A percentile compares a stretch with the other conserved stretches of the same genome.
Conservation (phyloP, 1,284 basidiomycete genomes). For the Ustanciosporium gigantosporum region DNA sequence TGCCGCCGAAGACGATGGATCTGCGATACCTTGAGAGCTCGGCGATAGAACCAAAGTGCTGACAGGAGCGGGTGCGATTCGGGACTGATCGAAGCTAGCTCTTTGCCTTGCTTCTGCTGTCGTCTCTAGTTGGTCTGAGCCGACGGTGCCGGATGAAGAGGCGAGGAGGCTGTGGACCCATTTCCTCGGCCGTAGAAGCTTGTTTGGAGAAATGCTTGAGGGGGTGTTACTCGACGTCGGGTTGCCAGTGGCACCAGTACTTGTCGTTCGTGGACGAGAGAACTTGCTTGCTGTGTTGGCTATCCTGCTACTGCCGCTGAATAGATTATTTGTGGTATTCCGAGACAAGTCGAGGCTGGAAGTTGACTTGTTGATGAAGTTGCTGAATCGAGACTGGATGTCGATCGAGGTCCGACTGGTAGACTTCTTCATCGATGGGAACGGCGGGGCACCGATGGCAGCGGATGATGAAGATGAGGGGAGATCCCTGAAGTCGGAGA, state of each 20-base stretch:
- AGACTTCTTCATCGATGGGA: conserved; percentile 17
- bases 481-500: conserved; percentile 5
- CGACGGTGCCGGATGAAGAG: conserved; percentile 9
- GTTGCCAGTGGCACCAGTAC: too few relatives aligned
- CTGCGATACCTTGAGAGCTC: too few relatives aligned
- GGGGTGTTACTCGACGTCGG: conserved; percentile 10
- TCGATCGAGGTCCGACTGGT: conserved; percentile 32
- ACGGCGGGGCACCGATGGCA: too few relatives aligned
- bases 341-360: conserved; percentile 27
- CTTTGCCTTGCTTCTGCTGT: conserved; percentile 18
- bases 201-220: conserved; percentile 8
- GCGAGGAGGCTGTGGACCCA: conserved; percentile 34
- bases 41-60: conserved; percentile 24
- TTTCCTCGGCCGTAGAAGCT: conserved; percentile 25
- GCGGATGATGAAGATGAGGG: conserved; percentile 8
- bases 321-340: conserved; percentile 2
- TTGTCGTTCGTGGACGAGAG: too few relatives aligned
- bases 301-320: conserved; percentile 8
- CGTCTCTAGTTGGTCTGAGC: conserved; percentile 24
- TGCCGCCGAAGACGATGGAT: not conserved
- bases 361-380: conserved; percentile 24
- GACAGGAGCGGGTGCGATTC: conserved; percentile 15
- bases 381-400: conserved; percentile 23
- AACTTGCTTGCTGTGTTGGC: too few relatives aligned
- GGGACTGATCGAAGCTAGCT: conserved; percentile 10